Evolutionary conservation across 2,329 filamentous ascomycete species (phyloP).

Genomic region (Phialophora expanda): DNA sequence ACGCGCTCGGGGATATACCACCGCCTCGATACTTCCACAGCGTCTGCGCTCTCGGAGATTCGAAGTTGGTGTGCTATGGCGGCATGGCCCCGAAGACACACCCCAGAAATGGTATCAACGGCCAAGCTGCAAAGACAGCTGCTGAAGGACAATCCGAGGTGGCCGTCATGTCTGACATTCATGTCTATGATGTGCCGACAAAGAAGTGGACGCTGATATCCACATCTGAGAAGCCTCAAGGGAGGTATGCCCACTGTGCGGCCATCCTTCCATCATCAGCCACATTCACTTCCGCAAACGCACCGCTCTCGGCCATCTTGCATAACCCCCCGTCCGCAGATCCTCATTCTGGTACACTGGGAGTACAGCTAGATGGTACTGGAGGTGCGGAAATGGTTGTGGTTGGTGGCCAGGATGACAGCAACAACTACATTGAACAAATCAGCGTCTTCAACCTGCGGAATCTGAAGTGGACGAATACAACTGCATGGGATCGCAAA

Average conservation of each 20-base stretch:
- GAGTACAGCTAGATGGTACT: constrained; percentile 84
- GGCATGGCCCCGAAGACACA: constrained; percentile 82
- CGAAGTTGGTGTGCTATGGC: constrained; percentile 96
- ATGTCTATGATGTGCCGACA: constrained; percentile 86
- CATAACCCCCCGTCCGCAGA: constrained; percentile 84
- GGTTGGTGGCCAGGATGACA: constrained; percentile 92
- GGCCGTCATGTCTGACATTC: constrained; percentile 96
- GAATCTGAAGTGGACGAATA: constrained; percentile 94
- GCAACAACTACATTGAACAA: constrained; percentile 99
- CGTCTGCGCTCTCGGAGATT: constrained; percentile 89
- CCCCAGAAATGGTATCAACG: constrained; percentile 41
- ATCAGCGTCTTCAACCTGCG: constrained; percentile 97
- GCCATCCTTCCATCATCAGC: constrained; percentile 88
- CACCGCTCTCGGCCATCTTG: constrained; percentile 83
- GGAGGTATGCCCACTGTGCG: constrained; percentile 94
- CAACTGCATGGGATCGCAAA: constrained; percentile 82
- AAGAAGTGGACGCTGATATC: constrained; percentile 81
- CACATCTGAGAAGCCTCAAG: constrained; percentile 82
- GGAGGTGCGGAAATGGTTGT: constrained; percentile 97
- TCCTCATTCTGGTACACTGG: constrained; percentile 84
- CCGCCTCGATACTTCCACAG: constrained; percentile 96
- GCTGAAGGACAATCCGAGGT: constrained; percentile 80
- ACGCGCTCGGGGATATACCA: constrained; percentile 81
- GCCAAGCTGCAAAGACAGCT: constrained; percentile 52
- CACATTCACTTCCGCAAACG: constrained; percentile 80